Conservation (phyloP, 129 eudicot species). For the Pulicaria dysenterica region DNA sequence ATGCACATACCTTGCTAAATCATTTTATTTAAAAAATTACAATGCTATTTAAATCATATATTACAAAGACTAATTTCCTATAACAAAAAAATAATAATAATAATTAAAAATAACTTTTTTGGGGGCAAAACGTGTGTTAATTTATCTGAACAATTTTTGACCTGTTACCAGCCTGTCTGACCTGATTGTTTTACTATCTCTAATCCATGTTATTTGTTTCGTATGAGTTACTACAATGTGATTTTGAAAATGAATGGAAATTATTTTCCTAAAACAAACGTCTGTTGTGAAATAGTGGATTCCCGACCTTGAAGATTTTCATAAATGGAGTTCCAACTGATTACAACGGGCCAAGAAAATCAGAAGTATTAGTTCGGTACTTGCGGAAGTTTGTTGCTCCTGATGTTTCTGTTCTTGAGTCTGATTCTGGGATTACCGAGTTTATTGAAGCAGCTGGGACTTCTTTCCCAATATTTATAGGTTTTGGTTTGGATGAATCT, state of each 20-base stretch:
- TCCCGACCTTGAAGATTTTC: constrained; percentile 88
- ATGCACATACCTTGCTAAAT: not conserved
- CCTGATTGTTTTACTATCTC: not conserved
- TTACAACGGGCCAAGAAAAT: constrained; percentile 86
- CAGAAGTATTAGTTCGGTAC: constrained; percentile 70
- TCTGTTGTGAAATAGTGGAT: constrained; percentile 67
- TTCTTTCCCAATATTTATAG: constrained; percentile 75
- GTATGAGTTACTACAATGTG: not conserved
- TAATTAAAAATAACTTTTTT: not conserved
- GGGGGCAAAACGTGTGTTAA: no score
- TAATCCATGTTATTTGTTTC: not conserved
- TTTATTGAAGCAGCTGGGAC: constrained; percentile 78
- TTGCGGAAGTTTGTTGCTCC: constrained; percentile 92
- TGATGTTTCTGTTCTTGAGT: constrained; percentile 71
- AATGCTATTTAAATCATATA: not conserved
- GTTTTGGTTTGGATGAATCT: constrained; percentile 84
- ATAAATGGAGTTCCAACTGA: constrained; percentile 91
- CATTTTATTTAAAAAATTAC: not conserved
- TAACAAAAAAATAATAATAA: not conserved
- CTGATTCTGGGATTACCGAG: constrained; percentile 72
- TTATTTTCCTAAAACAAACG: constrained; percentile 13
- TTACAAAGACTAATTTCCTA: not conserved
- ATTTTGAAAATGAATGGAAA: not conserved
- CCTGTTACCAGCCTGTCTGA: not conserved
- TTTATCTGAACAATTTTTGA: no score